Percentiles rank a stretch among this genome's conserved stretches.
Conservation (phyloP, 129 eudicot species). For the Tagetes erecta region DNA sequence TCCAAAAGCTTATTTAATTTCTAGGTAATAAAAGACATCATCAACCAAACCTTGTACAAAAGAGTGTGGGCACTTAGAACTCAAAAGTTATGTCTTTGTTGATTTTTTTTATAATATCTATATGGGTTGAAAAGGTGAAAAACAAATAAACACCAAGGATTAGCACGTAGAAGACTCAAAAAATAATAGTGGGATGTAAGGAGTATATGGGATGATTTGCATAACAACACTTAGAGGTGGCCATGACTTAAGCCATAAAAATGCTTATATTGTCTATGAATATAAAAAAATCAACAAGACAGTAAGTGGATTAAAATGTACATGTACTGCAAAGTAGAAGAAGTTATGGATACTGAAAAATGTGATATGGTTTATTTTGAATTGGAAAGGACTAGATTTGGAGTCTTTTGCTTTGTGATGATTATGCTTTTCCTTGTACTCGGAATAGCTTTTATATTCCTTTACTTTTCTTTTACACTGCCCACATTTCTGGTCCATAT, state of each 20-base stretch:
- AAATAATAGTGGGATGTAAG: neutral
- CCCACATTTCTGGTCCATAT: constrained; percentile 15
- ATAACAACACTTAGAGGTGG: neutral
- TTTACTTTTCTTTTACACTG: constrained; percentile 16
- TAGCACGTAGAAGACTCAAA: neutral
- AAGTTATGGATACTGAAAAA: neutral
- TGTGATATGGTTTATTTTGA: too few species aligned
- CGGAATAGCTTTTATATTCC: neutral
- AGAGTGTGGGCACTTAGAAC: neutral
- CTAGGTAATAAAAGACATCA: neutral
- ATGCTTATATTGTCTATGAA: neutral
- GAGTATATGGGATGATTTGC: neutral
- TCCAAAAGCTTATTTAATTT: neutral
- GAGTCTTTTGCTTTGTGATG: neutral
- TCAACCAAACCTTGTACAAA: neutral
- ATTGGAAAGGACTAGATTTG: neutral
- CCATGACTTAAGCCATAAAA: neutral
- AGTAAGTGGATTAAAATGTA: neutral
- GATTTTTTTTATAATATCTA: neutral
- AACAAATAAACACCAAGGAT: neutral
- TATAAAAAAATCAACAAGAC: neutral
- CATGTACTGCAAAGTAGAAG: neutral
- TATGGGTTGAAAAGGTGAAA: neutral
- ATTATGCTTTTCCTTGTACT: neutral
- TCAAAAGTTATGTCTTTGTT: neutral